phyloP scores from a whole-genome alignment of 495 filamentous ascomycete genomes.

The Daldinia grandis region DNA sequence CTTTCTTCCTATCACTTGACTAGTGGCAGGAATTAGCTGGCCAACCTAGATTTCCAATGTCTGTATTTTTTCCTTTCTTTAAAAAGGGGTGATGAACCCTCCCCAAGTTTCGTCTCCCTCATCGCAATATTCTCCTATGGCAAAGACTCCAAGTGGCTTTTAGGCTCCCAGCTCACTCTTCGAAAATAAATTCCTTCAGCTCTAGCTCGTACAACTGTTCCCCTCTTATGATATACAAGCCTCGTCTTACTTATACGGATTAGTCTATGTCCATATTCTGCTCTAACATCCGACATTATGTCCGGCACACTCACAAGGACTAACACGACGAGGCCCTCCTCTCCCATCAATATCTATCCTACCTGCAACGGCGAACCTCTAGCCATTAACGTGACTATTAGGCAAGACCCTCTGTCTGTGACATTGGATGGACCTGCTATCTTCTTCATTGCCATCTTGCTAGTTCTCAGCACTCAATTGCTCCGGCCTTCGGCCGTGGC shows the following conservation, averaged over 20 bases:
- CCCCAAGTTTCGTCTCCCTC: conserved; percentile 3
- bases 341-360: conserved; percentile 13
- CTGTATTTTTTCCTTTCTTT: conserved; percentile 18
- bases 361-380: conserved; percentile 29
- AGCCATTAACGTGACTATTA: conserved; percentile 53
- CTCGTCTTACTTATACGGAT: conserved; percentile 13
- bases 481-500: conserved; percentile 55
- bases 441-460: conserved; percentile 52
- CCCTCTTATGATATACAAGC: conserved; percentile 5
- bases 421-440: conserved; percentile 58
- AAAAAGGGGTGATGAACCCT: conserved; percentile 12
- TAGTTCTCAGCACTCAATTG: conserved; percentile 60
- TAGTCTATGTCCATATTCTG: conserved; percentile 7
- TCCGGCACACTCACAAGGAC: conserved; percentile 30
- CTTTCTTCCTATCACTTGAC: conserved; percentile 17
- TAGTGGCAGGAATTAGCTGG: conserved; percentile 4
- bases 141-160: conserved; percentile 14
- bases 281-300: conserved; percentile 43
- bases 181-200: not conserved
- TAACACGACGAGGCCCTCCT: conserved; percentile 13
- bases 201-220: not conserved
- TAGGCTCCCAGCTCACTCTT: conserved; percentile 22
- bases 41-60: conserved; percentile 19
- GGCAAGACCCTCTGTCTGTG: conserved; percentile 58
- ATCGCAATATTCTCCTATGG: not conserved